These are phyloP conservation scores for Microdochium bolleyi DNA, from an alignment of 2,329 filamentous ascomycete genomes.

Conservation along the genomic window DNA sequence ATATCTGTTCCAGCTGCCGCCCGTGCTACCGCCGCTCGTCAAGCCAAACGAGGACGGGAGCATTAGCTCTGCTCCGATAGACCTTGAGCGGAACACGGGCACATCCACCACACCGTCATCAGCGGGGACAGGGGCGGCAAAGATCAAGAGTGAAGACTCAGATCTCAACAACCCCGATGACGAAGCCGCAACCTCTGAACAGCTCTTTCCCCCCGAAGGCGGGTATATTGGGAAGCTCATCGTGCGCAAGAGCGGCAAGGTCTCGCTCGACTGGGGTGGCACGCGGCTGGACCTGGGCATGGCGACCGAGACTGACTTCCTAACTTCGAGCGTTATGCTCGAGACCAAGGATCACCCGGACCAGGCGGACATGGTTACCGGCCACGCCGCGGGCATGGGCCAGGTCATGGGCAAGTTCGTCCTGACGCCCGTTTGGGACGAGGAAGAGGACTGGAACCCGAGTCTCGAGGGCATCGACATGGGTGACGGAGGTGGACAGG, in stretches of 20 bases:
- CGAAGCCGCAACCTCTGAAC: constrained; percentile 20
- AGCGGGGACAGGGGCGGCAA: constrained; percentile 5
- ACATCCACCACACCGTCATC: constrained; percentile 14
- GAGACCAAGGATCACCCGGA: constrained; percentile 43
- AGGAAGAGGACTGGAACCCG: constrained; percentile 48
- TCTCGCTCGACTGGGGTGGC: constrained; percentile 57
- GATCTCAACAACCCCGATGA: constrained; percentile 1
- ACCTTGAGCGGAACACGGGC: constrained; percentile 9
- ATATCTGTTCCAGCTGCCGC: constrained; percentile 59
- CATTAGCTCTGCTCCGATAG: constrained; percentile 16
- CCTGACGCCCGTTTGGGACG: constrained; percentile 48
- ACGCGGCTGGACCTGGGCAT: constrained; percentile 45
- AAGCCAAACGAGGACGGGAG: constrained; percentile 12
- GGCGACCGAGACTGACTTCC: constrained; percentile 40
- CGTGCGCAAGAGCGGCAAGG: constrained; percentile 53
- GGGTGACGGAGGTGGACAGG: neutral
- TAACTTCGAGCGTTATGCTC: constrained; percentile 51
- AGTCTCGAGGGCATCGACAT: constrained; percentile 22
- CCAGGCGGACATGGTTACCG: constrained; percentile 33
- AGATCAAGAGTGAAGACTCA: constrained; percentile 17
- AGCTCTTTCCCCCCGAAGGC: constrained; percentile 35
- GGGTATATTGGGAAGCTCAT: constrained; percentile 54
- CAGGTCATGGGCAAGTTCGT: constrained; percentile 56
- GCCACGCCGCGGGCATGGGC: constrained; percentile 53
- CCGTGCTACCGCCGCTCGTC: constrained; percentile 49